Evolutionary conservation across 2,329 filamentous ascomycete species (phyloP), one percentile per base, ranked within the genome.

Genomic region (Aspergillus novoparasiticus): DNA sequence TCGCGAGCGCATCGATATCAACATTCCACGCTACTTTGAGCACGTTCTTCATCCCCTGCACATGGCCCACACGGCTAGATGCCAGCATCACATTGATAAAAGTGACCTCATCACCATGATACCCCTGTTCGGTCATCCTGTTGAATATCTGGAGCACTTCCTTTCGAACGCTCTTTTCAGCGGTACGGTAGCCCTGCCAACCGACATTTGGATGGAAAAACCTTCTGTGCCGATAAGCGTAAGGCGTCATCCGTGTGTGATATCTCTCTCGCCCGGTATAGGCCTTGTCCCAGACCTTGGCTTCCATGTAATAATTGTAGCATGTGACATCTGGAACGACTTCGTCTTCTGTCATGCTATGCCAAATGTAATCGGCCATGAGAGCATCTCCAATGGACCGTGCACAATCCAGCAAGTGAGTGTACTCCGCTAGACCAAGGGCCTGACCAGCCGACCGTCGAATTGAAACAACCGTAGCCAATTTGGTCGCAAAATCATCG

Each of bases 1-100:
- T 63, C 60, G 78, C 67, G 28, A 86, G 69, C 3, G 70, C 70
- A 55, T 82, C 76, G 4, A 83, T 75, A 64, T 86, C 80, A 48
- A 89, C 78, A 39, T 82, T 80, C 86, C 86, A 89, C 4, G 85
- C 81, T 6, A 79, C 79, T 59, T 78, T 78, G 45, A 89, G 71
- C 23, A 86, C 76, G 10, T 79, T 74, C 61, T 81, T 80, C 32
- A 87, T 79, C 3, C 78, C 79, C 12, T 67, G 58, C 2, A 83
- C 60, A 67, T 86, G 80, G 8, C 84, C 85, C 64, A 87, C 85
- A 12, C 85, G 80, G 23, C 78, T 80, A 50, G 82, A 77, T 6
- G 84, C 84, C 53, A 82, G 77, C 64, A 89, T 83, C 57, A 89
- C 61, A 53, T 83, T 79, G 63, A 81, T 79, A 65, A 84, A 87